A percentile compares a stretch with the other conserved stretches of the same genome.
phyloP scores from a whole-genome alignment of 2,329 filamentous ascomycete genomes.

The Fusarium incarnatum region DNA sequence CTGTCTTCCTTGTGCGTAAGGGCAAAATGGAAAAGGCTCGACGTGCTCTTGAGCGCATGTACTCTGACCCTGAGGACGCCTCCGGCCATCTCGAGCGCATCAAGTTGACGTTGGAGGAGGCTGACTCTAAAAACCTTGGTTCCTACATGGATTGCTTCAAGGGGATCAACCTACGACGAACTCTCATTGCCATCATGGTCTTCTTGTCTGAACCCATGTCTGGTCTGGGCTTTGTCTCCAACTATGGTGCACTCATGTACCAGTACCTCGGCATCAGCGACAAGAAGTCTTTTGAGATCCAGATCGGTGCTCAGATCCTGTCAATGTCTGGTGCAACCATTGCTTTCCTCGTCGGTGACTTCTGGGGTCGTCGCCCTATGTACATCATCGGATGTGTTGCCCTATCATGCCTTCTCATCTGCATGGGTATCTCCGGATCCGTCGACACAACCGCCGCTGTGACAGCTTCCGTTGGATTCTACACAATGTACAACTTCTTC shows the following conservation, averaged over 20 bases:
- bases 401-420: constrained; percentile 41
- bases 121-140: constrained; percentile 45
- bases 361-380: constrained; percentile 48
- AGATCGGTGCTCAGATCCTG: constrained; percentile 48
- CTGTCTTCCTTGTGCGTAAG: constrained; percentile 60
- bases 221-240: constrained; percentile 58
- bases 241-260: constrained; percentile 55
- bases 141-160: constrained; percentile 60
- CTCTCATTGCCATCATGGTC: constrained; percentile 56
- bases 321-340: constrained; percentile 48
- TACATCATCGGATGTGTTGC: constrained; percentile 43
- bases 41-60: constrained; percentile 58
- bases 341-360: constrained; percentile 45
- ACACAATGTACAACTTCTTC: constrained; percentile 55
- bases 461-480: constrained; percentile 50
- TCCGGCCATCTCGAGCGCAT: constrained; percentile 58
- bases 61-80: constrained; percentile 52
- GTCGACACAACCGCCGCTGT: constrained; percentile 40
- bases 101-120: constrained; percentile 60
- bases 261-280: constrained; percentile 47
- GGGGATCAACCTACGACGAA: constrained; percentile 56
- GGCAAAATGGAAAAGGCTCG: constrained; percentile 42
- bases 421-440: constrained; percentile 47
- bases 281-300: constrained; percentile 45
- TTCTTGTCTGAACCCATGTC: constrained; percentile 58